These are phyloP conservation scores for Oemleria cerasiformis DNA, from an alignment of 306 rosid genomes.

Conservation along the genomic window DNA sequence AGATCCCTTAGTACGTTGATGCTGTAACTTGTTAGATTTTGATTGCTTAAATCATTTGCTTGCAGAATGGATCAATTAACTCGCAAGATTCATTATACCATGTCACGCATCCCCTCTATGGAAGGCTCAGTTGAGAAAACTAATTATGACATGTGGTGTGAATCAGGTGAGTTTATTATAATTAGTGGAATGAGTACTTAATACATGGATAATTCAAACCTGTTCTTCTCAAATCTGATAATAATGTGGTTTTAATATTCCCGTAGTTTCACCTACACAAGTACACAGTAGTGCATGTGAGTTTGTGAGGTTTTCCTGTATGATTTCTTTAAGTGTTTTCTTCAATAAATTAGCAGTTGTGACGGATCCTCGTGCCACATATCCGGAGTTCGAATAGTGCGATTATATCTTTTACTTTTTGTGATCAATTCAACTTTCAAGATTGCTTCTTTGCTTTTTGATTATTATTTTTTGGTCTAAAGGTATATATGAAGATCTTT, in stretches of 20 bases:
- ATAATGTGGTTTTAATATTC: neutral
- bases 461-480: constrained; percentile 25
- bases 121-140: constrained; percentile 48
- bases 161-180: constrained; percentile 47
- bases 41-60: neutral
- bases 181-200: neutral
- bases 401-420: neutral
- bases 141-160: constrained; percentile 66
- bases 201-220: neutral
- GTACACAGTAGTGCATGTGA: neutral
- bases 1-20: neutral
- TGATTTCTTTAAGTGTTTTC: neutral
- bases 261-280: neutral
- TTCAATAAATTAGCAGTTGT: neutral
- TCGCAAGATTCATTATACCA: constrained; percentile 48
- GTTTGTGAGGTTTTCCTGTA: neutral
- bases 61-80: constrained; percentile 56
- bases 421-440: neutral
- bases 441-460: constrained; percentile 11
- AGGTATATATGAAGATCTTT: constrained; percentile 40
- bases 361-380: neutral
- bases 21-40: neutral
- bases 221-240: neutral
- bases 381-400: neutral
- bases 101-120: constrained; percentile 50